phyloP scores from a whole-genome alignment of 768 basidiomycete genomes.

The Leccinum broughii region DNA sequence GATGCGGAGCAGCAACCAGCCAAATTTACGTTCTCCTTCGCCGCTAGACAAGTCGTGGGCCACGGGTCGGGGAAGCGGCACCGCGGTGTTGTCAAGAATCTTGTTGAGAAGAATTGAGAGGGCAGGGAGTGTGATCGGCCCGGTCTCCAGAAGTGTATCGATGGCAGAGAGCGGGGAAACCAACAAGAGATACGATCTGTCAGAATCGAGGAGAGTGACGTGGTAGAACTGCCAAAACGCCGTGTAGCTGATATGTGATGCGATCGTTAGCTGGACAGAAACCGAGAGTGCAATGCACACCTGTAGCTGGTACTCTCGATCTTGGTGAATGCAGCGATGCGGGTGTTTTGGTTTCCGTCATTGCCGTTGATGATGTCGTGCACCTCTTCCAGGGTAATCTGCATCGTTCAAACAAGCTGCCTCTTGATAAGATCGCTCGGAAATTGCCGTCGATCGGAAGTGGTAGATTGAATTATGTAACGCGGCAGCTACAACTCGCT shows the following conservation, averaged over 20 bases:
- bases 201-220: slow-evolving; percentile 23
- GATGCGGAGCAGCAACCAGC: slow-evolving; percentile 35
- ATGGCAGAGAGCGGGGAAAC: slow-evolving; percentile 9
- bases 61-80: slow-evolving; percentile 51
- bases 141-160: slow-evolving; percentile 11
- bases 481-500: too few relatives aligned
- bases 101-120: slow-evolving; percentile 41
- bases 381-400: slow-evolving; percentile 30
- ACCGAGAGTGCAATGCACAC: slow-evolving; percentile 17
- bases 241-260: slow-evolving; percentile 26
- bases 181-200: slow-evolving; percentile 32
- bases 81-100: slow-evolving; percentile 45
- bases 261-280: background rate
- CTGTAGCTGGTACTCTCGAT: slow-evolving; percentile 31
- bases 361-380: slow-evolving; percentile 32
- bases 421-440: too few relatives aligned
- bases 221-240: slow-evolving; percentile 30
- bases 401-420: slow-evolving; percentile 5
- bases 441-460: background rate
- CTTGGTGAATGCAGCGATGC: slow-evolving; percentile 23
- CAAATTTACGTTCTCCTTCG: slow-evolving; percentile 22
- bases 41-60: slow-evolving; percentile 44
- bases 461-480: background rate
- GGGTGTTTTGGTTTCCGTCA: slow-evolving; percentile 15
- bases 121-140: slow-evolving; percentile 32